Conservation (phyloP, 2,329 filamentous ascomycete species). For the Clarireedia sp. region DNA sequence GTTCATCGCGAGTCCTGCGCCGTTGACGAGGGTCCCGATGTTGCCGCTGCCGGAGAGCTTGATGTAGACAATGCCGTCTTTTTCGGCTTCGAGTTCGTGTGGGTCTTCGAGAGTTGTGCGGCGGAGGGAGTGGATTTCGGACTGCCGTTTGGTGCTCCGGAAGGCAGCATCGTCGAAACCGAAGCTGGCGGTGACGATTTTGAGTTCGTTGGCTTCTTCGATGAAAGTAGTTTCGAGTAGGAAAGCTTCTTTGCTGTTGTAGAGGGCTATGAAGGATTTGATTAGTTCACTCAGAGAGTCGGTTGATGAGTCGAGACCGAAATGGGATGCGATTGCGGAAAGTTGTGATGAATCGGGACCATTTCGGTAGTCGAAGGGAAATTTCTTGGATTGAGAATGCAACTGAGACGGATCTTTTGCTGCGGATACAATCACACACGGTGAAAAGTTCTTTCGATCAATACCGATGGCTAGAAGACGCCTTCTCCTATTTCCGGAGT, state of each 20-base stretch:
- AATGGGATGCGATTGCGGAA: conserved; percentile 37
- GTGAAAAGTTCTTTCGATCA: conserved; percentile 53
- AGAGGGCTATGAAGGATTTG: conserved; percentile 41
- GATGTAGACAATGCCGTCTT: conserved; percentile 72
- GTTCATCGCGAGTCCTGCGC: conserved; percentile 85
- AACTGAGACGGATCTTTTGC: conserved; percentile 32
- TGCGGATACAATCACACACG: conserved; percentile 56
- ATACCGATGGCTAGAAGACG: conserved; percentile 56
- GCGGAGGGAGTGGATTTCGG: conserved; percentile 50
- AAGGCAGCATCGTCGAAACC: conserved; percentile 66
- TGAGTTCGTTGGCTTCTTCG: conserved; percentile 34
- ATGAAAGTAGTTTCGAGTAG: conserved; percentile 46
- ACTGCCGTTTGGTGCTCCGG: conserved; percentile 52
- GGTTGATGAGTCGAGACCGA: conserved; percentile 40
- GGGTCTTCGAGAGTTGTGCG: conserved; percentile 43
- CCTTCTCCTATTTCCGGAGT: conserved; percentile 32
- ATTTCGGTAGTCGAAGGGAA: conserved; percentile 53
- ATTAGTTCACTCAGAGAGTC: conserved; percentile 38
- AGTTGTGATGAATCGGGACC: conserved; percentile 38
- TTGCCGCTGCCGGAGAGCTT: conserved; percentile 48
- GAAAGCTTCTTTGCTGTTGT: conserved; percentile 58
- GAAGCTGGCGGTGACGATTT: conserved; percentile 47
- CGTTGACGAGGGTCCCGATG: conserved; percentile 81
- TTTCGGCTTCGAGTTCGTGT: conserved; percentile 54
- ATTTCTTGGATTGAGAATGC: conserved; percentile 38